A percentile compares a stretch with the other conserved stretches of the same genome.
Conservation (phyloP, 2,329 filamentous ascomycete species). For the Periconia macrospinosa region DNA sequence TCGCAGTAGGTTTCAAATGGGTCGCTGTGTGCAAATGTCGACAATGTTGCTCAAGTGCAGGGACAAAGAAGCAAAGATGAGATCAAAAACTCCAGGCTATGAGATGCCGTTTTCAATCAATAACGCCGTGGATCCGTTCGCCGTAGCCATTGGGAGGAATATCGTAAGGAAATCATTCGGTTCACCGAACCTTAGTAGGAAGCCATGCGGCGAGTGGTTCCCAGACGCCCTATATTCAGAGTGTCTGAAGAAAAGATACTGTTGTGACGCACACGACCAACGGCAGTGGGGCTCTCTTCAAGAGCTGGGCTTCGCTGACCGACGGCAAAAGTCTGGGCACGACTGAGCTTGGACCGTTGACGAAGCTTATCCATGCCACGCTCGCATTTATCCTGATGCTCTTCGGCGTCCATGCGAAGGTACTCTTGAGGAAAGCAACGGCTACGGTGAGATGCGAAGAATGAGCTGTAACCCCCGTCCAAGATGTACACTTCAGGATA, state of each 20-base stretch:
- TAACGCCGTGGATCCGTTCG: slow-evolving; percentile 41
- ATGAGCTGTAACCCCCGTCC: slow-evolving; percentile 92
- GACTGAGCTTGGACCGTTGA: slow-evolving; percentile 79
- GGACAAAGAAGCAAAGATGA: slow-evolving; percentile 26
- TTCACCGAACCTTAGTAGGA: slow-evolving; percentile 36
- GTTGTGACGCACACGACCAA: slow-evolving; percentile 36
- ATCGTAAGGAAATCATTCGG: slow-evolving; percentile 36
- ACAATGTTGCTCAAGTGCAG: slow-evolving; percentile 41
- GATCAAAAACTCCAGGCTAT: slow-evolving; percentile 36
- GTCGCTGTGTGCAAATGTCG: slow-evolving; percentile 19
- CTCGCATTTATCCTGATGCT: slow-evolving; percentile 91
- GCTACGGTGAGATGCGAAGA: slow-evolving; percentile 76
- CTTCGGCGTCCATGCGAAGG: slow-evolving; percentile 91
- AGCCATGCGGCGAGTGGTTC: slow-evolving; percentile 40
- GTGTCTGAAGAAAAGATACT: slow-evolving; percentile 33
- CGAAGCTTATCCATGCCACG: slow-evolving; percentile 92
- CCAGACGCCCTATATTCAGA: slow-evolving; percentile 34
- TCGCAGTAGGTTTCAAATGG: slow-evolving; percentile 19
- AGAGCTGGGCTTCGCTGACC: slow-evolving; percentile 61
- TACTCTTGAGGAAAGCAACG: slow-evolving; percentile 95
- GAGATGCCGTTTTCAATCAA: slow-evolving; percentile 35
- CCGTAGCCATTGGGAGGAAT: slow-evolving; percentile 32
- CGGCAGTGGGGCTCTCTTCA: slow-evolving; percentile 63
- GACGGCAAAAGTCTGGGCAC: slow-evolving; percentile 94
- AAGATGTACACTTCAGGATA: slow-evolving; percentile 98